phyloP scores from a whole-genome alignment of 768 basidiomycete genomes.

The Trametopsis cervina region DNA sequence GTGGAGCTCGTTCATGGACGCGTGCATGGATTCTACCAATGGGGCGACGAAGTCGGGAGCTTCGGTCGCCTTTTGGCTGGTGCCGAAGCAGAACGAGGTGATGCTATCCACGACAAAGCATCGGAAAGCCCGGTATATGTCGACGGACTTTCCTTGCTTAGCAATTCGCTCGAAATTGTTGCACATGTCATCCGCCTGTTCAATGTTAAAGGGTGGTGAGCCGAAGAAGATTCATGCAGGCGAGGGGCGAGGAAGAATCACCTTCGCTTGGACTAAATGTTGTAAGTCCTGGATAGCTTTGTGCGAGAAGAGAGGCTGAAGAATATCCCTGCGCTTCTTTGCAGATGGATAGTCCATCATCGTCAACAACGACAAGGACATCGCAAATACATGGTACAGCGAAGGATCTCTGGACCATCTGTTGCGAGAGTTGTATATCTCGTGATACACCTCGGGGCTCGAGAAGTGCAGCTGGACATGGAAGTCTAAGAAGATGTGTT shows the following conservation, averaged over 20 bases:
- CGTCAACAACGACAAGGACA: constrained; percentile 9
- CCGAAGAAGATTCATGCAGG: too few relatives aligned
- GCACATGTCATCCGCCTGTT: constrained; percentile 28
- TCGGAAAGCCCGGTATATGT: constrained; percentile 36
- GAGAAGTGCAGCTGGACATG: constrained; percentile 34
- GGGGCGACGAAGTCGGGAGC: constrained; percentile 29
- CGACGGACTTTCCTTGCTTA: constrained; percentile 18
- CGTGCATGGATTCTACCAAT: constrained; percentile 27
- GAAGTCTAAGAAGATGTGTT: background rate
- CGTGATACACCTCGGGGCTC: constrained; percentile 27
- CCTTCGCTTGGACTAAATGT: constrained; percentile 4
- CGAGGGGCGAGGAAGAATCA: too few relatives aligned
- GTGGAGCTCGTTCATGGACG: constrained; percentile 21
- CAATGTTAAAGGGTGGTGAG: too few relatives aligned
- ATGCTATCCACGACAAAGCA: constrained; percentile 38
- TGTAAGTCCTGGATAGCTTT: constrained; percentile 6
- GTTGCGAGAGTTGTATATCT: constrained; percentile 28
- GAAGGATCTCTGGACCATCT: constrained; percentile 17
- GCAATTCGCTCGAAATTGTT: constrained; percentile 2
- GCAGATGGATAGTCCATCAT: constrained; percentile 3
- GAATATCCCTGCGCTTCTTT: constrained; percentile 6
- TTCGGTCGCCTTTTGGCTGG: constrained; percentile 26
- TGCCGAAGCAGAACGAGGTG: constrained; percentile 34
- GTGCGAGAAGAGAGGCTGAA: constrained; percentile 8
- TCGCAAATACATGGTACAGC: constrained; percentile 24